Base-by-base conservation (phyloP, 2,329 filamentous ascomycete genomes). In the Botrytis sinoallii region DNA sequence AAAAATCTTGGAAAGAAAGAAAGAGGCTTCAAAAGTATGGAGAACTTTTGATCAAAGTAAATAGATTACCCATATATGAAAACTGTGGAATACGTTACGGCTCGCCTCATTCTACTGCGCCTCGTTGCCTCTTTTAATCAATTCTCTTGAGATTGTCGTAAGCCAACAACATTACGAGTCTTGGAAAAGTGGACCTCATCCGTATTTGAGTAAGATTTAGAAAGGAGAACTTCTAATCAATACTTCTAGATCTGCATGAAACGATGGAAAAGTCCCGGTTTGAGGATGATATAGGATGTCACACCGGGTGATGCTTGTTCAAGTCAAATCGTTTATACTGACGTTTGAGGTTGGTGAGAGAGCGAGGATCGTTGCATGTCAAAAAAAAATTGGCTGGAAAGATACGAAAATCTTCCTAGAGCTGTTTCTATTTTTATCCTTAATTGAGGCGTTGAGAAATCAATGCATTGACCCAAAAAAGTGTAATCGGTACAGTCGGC, bases 151-250 rank as follows among this genome's bases (percentile, higher is more conserved):
- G 20, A 48, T 73, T 68, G 71, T 52, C 64, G 59, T 73, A 59
- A 71, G 72, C 70, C 71, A 65, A 59, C 72, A 65, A 71, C 59
- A 70, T 65, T 63, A 66, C 48, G 32, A 72, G 73, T 72, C 73
- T 74, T 72, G 61, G 73, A 67, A 74, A 74, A 72, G 73, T 72
- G 73, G 73, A 63, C 20, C 52, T 32, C 32, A 9, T 32, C 69
- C 61, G 63, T 72, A 71, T 71, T 65, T 42, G 59, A 71, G n/a
- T 65, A 29, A 52, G 38, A 71, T 44, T 40, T 63, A 66, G 44
- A 42, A 67, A 69, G 66, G 66, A 69, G 66, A 69, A 42, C 65
- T 67, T 57, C 48, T 35, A 57, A 57, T 69, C 48, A 57, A 69
- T 57, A 69, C 48, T 69, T 55, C 46, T 40, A 55, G 46, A 68